Percentiles rank a stretch among this genome's conserved stretches.
Evolutionary conservation across 306 rosid species (phyloP).

Genomic region (apple (Malus domestica)): DNA sequence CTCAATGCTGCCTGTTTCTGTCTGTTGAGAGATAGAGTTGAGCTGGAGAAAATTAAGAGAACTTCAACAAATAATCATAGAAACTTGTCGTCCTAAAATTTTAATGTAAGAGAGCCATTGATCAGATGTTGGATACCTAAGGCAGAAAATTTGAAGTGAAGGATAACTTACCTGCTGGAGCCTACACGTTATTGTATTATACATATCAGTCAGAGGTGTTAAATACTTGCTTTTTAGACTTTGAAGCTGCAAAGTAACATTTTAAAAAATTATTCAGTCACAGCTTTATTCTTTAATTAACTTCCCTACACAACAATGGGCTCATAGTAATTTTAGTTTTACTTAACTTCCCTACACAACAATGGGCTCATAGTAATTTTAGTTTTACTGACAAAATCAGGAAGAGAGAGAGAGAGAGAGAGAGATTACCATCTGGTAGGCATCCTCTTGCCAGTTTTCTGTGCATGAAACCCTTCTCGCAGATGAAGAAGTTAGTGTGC

Average conservation of each 20-base stretch:
- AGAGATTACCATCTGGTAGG: constrained; percentile 54
- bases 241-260: constrained; percentile 23
- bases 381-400: background rate
- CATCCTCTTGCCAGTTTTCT: constrained; percentile 70
- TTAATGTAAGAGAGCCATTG: background rate
- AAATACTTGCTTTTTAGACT: constrained; percentile 1
- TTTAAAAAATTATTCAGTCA: background rate
- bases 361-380: background rate
- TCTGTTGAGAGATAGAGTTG: constrained; percentile 53
- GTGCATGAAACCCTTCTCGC: constrained; percentile 54
- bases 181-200: constrained; percentile 38
- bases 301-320: background rate
- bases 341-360: background rate
- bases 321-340: background rate
- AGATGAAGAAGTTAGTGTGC: constrained; percentile 59
- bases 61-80: background rate
- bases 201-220: constrained; percentile 32
- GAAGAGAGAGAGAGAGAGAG: background rate
- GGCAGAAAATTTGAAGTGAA: background rate
- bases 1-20: constrained; percentile 43
- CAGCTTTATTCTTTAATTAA: background rate
- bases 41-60: constrained; percentile 26
- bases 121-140: background rate
- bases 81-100: background rate
- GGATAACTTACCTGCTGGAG: constrained; percentile 50